phyloP scores from a whole-genome alignment of 2,329 filamentous ascomycete species.

The Neofusicoccum sp. region DNA sequence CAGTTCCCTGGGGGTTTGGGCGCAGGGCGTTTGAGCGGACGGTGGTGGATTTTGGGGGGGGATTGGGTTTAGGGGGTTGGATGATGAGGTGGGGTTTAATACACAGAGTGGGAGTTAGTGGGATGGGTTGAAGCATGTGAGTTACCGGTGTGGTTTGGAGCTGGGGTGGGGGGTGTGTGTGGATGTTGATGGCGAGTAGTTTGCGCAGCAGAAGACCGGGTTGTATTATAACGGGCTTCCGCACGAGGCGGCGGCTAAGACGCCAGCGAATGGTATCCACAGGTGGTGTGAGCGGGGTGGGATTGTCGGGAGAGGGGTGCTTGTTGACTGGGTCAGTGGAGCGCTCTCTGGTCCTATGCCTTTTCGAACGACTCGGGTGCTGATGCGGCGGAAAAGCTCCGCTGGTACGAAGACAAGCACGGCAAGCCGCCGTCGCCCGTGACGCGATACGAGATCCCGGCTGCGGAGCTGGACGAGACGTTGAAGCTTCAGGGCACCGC shows the following conservation, averaged over 20 bases:
- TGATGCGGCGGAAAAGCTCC: neutral
- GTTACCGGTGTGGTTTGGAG: neutral
- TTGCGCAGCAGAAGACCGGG: neutral
- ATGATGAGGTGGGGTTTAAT: constrained; percentile 33
- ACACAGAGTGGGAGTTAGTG: constrained; percentile 22
- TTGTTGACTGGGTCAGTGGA: neutral
- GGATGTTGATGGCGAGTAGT: neutral
- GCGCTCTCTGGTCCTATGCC: too few relatives aligned
- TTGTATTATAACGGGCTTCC: constrained; percentile 31
- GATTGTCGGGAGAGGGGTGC: constrained; percentile 28
- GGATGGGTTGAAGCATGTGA: constrained; percentile 2
- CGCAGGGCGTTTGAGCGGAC: constrained; percentile 1
- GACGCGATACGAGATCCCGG: neutral
- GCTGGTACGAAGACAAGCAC: constrained; percentile 5
- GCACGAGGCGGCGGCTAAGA: constrained; percentile 27
- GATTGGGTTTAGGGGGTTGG: constrained; percentile 22
- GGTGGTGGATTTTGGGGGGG: neutral
- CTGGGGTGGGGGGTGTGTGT: neutral
- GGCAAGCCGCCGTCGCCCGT: neutral
- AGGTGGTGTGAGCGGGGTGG: constrained; percentile 38
- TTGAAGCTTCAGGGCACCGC: neutral
- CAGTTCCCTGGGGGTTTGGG: neutral
- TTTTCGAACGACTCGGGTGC: too few relatives aligned
- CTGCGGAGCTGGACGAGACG: neutral
- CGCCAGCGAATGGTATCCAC: constrained; percentile 33